A percentile compares a stretch with the other conserved stretches of the same genome.
phyloP scores from a whole-genome alignment of 139 green algal species.

The Chlorokybus atmophyticus region DNA sequence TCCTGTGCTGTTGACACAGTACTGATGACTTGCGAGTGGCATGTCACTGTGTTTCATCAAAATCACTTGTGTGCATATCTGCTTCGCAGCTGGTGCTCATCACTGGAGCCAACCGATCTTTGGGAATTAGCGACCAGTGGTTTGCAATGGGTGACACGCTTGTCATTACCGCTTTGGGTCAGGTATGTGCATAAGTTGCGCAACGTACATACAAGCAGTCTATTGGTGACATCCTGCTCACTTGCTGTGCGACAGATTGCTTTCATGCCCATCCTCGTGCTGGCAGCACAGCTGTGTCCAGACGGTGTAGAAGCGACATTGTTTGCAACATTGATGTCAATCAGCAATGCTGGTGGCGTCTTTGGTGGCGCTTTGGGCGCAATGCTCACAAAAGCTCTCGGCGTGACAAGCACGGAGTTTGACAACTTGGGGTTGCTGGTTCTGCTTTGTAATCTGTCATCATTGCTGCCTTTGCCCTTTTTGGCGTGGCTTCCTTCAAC shows the following conservation, averaged over 20 bases:
- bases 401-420: constrained; percentile 59
- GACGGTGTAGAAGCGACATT: constrained; percentile 83
- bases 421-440: constrained; percentile 36
- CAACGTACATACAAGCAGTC: constrained; percentile 1
- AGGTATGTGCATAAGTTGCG: constrained; percentile 35
- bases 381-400: constrained; percentile 51
- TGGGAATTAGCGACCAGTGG: constrained; percentile 59
- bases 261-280: constrained; percentile 94
- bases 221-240: neutral
- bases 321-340: constrained; percentile 89
- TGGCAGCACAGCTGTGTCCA: constrained; percentile 56
- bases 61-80: neutral
- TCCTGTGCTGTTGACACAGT: too few relatives aligned
- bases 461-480: constrained; percentile 43
- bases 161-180: constrained; percentile 78
- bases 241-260: constrained; percentile 17
- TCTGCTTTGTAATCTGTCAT: constrained; percentile 39
- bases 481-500: too few relatives aligned
- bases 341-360: constrained; percentile 65
- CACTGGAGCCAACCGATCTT: constrained; percentile 32
- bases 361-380: constrained; percentile 39
- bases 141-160: constrained; percentile 87
- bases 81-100: constrained; percentile 50
- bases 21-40: too few relatives aligned
- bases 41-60: too few relatives aligned